These are phyloP conservation scores for Thalassia testudinum DNA, from an alignment of 116 monocot species.

Conservation along the genomic window DNA sequence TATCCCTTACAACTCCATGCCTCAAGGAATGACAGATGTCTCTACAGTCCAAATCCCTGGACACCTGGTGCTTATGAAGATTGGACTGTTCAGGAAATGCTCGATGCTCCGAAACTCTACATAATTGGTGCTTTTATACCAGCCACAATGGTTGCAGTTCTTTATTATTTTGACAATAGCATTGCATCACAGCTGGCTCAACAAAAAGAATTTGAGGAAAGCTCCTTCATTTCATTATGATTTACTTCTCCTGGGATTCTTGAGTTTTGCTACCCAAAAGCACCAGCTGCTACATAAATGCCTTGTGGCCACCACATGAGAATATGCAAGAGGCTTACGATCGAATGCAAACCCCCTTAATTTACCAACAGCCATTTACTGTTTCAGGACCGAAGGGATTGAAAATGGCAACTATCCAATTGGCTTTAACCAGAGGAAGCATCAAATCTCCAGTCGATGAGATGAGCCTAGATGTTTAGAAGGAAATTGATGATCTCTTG, in stretches of 20 bases:
- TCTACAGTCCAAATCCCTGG: constrained; percentile 82
- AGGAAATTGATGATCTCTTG: constrained; percentile 67
- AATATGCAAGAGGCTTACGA: constrained; percentile 64
- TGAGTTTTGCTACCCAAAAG: constrained; percentile 67
- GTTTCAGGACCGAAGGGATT: constrained; percentile 38
- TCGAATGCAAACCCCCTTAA: constrained; percentile 69
- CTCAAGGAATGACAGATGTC: constrained; percentile 56
- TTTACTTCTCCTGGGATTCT: constrained; percentile 63
- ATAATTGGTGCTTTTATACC: constrained; percentile 81
- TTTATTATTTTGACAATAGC: constrained; percentile 86
- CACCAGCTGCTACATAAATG: constrained; percentile 54
- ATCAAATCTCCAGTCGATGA: constrained; percentile 68
- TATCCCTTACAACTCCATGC: constrained; percentile 32
- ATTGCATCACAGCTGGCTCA: constrained; percentile 87
- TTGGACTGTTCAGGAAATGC: constrained; percentile 87
- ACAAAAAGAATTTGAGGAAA: constrained; percentile 74
- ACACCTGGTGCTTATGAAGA: constrained; percentile 57
- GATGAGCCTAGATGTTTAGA: constrained; percentile 51
- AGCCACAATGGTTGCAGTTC: constrained; percentile 82
- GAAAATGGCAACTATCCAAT: constrained; percentile 61
- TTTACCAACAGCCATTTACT: constrained; percentile 34
- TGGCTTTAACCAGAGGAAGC: constrained; percentile 50
- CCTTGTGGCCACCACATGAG: constrained; percentile 32
- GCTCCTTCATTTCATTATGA: constrained; percentile 78
- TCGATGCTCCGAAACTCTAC: constrained; percentile 49